Conservation (phyloP, 345 rosid genomes). For the Erodium maritimum region DNA sequence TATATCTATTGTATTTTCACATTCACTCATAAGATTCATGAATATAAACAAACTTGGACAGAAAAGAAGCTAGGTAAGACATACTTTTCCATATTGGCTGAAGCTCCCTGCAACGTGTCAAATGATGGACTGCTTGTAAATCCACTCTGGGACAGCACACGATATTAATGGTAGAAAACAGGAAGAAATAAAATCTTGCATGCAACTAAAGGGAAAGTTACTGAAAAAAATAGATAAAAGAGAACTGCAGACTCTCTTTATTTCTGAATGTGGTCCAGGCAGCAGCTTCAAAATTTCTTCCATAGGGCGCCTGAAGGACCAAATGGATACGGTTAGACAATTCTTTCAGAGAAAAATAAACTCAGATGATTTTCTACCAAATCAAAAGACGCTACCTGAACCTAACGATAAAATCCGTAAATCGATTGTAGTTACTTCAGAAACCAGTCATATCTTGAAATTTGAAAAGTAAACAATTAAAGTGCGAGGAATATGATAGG, state of each 20-base stretch:
- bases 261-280: constrained; percentile 88
- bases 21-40: too few species aligned
- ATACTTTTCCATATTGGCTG: constrained; percentile 32
- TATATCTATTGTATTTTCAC: too few species aligned
- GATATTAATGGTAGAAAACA: neutral
- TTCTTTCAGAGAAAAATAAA: neutral
- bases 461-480: neutral
- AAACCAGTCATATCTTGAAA: neutral
- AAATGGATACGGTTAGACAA: constrained; percentile 1
- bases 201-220: neutral
- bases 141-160: constrained; percentile 39
- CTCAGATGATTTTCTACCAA: neutral
- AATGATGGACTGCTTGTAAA: constrained; percentile 56
- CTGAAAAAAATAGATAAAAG: neutral
- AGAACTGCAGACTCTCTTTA: constrained; percentile 40
- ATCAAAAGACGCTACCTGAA: neutral
- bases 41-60: too few species aligned
- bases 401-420: neutral
- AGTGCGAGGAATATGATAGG: too few species aligned
- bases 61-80: neutral
- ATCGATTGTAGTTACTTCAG: too few species aligned
- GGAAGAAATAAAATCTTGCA: neutral
- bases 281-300: constrained; percentile 79
- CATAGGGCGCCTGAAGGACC: constrained; percentile 68
- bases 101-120: constrained; percentile 45